These are phyloP conservation scores for Phytophthora ramorum DNA, from an alignment of 352 stramenopile genomes.

Conservation along the genomic window DNA sequence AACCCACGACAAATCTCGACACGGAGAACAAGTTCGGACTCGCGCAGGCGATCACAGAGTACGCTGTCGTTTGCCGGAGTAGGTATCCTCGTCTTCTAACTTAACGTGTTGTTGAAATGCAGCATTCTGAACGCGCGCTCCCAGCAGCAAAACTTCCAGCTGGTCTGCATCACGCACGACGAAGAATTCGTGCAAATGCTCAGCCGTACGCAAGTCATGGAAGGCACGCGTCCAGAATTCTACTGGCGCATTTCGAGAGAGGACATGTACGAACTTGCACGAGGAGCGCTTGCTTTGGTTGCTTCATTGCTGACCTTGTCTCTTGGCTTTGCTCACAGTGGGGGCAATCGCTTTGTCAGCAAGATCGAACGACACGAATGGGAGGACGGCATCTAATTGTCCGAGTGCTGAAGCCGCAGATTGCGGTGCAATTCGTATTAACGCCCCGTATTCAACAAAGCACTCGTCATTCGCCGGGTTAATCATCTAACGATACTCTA, in stretches of 20 bases:
- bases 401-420: background rate
- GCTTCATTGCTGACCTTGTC: background rate
- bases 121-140: conserved; percentile 95
- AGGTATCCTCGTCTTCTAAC: conserved; percentile 6
- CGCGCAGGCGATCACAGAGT: conserved; percentile 89
- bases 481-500: conserved; percentile 24
- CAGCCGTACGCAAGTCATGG: conserved; percentile 78
- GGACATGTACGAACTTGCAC: conserved; percentile 68
- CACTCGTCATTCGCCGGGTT: conserved; percentile 10
- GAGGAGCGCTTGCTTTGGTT: background rate
- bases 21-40: conserved; percentile 97
- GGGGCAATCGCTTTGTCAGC: conserved; percentile 84
- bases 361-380: conserved; percentile 84
- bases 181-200: conserved; percentile 95
- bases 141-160: conserved; percentile 98
- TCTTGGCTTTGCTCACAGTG: conserved; percentile 36
- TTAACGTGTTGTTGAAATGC: conserved; percentile 11
- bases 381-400: conserved; percentile 49
- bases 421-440: conserved; percentile 5
- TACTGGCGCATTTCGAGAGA: conserved; percentile 87
- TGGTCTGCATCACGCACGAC: conserved; percentile 99
- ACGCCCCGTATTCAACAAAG: conserved; percentile 6
- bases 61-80: no score
- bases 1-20: conserved; percentile 98
- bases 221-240: conserved; percentile 77